phyloP scores from a whole-genome alignment of 441 rosid genomes.

The Manihot esculenta region DNA sequence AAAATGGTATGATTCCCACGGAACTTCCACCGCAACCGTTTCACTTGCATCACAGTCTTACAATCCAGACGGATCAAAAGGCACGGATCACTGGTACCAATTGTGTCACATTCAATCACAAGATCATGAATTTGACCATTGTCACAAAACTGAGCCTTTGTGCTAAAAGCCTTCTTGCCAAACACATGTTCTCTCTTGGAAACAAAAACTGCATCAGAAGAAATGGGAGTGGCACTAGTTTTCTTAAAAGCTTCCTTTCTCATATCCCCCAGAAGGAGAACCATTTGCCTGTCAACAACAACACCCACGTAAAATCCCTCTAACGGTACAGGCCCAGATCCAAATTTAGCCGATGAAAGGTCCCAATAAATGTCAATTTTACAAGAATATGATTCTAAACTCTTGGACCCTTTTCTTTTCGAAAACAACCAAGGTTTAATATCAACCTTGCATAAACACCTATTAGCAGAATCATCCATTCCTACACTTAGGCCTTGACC shows the following conservation, averaged over 20 bases:
- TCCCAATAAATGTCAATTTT: conserved; percentile 74
- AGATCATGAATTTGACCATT: conserved; percentile 60
- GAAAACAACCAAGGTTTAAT: conserved; percentile 92
- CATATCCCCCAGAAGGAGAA: conserved; percentile 82
- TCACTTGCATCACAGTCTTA: conserved; percentile 68
- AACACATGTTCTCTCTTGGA: conserved; percentile 63
- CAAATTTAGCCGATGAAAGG: conserved; percentile 71
- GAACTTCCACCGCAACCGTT: conserved; percentile 77
- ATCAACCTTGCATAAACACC: conserved; percentile 75
- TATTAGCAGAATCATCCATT: conserved; percentile 62
- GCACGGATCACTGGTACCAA: conserved; percentile 49
- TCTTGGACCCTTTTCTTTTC: conserved; percentile 77
- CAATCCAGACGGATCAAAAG: conserved; percentile 67
- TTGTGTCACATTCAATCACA: conserved; percentile 62
- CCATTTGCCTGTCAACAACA: conserved; percentile 62
- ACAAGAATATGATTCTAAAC: conserved; percentile 56
- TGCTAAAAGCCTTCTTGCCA: conserved; percentile 54
- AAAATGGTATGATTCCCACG: conserved; percentile 73
- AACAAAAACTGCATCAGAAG: conserved; percentile 42
- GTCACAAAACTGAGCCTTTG: conserved; percentile 54
- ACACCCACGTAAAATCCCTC: conserved; percentile 72
- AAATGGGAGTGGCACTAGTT: conserved; percentile 36
- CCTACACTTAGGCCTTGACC: conserved; percentile 75
- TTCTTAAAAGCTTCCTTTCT: conserved; percentile 76
- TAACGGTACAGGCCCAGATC: conserved; percentile 78